A percentile compares a stretch with the other conserved stretches of the same genome.
Evolutionary conservation across 2,329 filamentous ascomycete species (phyloP).

Genomic region (Xylaria sp.): DNA sequence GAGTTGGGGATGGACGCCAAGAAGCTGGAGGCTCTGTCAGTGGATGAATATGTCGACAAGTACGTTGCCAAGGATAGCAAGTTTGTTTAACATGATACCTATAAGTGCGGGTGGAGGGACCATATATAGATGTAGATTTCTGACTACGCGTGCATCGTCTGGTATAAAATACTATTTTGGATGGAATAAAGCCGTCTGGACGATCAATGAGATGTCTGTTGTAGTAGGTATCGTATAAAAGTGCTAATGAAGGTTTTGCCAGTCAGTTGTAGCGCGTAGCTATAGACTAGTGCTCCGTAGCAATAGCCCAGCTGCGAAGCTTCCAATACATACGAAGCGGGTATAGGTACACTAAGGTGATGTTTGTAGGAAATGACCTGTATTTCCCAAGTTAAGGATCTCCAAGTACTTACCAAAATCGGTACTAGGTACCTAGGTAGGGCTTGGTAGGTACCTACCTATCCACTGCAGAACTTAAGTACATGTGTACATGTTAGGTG

Average conservation of each 20-base stretch:
- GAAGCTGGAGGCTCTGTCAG: constrained; percentile 80
- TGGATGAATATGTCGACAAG: constrained; percentile 91
- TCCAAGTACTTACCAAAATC: no score
- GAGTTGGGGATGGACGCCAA: constrained; percentile 79
- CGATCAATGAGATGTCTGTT: background rate
- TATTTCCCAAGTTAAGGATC: no score
- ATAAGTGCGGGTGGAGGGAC: background rate
- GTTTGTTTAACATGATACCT: constrained; percentile 55
- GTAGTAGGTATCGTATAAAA: background rate
- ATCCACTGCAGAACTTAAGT: no score
- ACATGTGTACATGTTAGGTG: no score
- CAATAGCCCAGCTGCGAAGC: background rate
- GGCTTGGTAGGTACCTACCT: no score
- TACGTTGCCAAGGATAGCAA: constrained; percentile 71
- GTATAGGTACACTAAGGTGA: no score
- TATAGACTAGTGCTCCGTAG: background rate
- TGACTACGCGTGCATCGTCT: background rate
- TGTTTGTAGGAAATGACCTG: no score
- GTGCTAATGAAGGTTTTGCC: background rate
- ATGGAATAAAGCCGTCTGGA: background rate
- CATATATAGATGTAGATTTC: constrained; percentile 25
- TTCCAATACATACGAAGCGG: no score
- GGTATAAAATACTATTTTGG: background rate
- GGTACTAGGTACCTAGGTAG: no score
- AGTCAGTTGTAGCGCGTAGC: background rate